Conservation (phyloP, 306 rosid species). For the Elaeagnus macrophylla region DNA sequence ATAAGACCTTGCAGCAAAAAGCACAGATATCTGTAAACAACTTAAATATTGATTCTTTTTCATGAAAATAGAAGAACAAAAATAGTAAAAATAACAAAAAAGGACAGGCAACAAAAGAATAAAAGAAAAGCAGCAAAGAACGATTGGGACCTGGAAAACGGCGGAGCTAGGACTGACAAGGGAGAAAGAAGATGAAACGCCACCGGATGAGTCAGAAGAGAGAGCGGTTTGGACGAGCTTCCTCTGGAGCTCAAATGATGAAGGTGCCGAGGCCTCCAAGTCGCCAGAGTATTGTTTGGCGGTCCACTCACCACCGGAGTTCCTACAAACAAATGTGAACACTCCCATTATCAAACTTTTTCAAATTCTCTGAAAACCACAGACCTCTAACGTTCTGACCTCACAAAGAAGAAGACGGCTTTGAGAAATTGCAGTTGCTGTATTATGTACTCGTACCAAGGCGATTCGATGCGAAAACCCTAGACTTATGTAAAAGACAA, state of each 20-base stretch:
- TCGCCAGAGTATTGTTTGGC: constrained; percentile 68
- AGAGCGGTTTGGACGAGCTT: constrained; percentile 58
- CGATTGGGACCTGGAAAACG: constrained; percentile 58
- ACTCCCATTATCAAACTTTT: constrained; percentile 51
- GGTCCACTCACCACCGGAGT: constrained; percentile 55
- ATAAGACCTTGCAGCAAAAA: too few relatives aligned
- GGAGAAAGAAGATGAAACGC: constrained; percentile 72
- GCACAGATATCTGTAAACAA: too few relatives aligned
- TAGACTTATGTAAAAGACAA: too few relatives aligned
- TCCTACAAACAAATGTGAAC: constrained; percentile 59
- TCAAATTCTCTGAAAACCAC: too few relatives aligned
- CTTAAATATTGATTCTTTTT: too few relatives aligned
- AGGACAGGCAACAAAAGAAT: background rate
- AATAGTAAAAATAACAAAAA: background rate
- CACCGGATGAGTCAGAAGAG: constrained; percentile 60
- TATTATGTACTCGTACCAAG: too few relatives aligned
- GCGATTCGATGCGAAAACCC: too few relatives aligned
- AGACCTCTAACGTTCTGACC: too few relatives aligned
- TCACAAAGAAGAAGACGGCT: too few relatives aligned
- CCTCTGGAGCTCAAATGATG: constrained; percentile 63
- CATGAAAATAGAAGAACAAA: background rate
- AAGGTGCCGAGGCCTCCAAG: constrained; percentile 58
- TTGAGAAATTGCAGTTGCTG: too few relatives aligned
- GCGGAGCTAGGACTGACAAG: constrained; percentile 52
- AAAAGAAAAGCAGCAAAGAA: background rate